Percentiles rank a stretch among this genome's conserved stretches.
phyloP scores from a whole-genome alignment of 2,329 filamentous ascomycete genomes.

The Massarina eburnea region DNA sequence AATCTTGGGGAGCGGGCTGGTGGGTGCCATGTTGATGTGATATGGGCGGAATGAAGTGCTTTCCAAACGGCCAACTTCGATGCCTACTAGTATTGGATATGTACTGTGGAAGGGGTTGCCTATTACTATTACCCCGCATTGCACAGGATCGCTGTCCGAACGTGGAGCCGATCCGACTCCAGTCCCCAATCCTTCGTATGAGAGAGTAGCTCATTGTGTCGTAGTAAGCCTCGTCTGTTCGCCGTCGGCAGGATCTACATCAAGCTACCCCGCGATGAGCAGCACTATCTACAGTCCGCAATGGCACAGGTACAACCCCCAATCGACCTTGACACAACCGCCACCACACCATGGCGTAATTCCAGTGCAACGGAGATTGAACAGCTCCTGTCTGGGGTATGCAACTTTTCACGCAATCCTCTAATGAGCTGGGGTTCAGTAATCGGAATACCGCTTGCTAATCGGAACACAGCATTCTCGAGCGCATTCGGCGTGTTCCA shows the following conservation, averaged over 20 bases:
- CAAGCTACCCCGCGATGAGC: not conserved
- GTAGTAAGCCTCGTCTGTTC: not conserved
- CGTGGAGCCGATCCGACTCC: conserved; percentile 26
- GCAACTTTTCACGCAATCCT: not conserved
- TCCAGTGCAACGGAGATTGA: conserved; percentile 16
- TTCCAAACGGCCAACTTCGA: too few relatives aligned
- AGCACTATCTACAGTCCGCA: too few relatives aligned
- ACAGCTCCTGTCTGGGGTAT: conserved; percentile 26
- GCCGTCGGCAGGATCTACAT: conserved; percentile 1
- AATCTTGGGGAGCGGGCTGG: conserved; percentile 33
- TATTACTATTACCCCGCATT: conserved; percentile 8
- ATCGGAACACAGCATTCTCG: conserved; percentile 17
- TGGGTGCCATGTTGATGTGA: conserved; percentile 30
- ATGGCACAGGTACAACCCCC: conserved; percentile 5
- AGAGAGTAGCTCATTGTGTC: too few relatives aligned
- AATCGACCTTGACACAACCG: conserved; percentile 6
- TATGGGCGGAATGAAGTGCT: too few relatives aligned
- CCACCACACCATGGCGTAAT: conserved; percentile 3
- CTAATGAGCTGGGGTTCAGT: not conserved
- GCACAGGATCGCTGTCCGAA: conserved; percentile 14
- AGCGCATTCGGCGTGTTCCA: conserved; percentile 25
- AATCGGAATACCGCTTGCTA: conserved; percentile 2
- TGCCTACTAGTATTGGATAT: too few relatives aligned
- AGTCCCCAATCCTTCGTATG: too few relatives aligned
- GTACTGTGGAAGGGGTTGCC: too few relatives aligned